Base-by-base conservation (phyloP, 768 basidiomycete genomes). In the Solioccasus polychromus region DNA sequence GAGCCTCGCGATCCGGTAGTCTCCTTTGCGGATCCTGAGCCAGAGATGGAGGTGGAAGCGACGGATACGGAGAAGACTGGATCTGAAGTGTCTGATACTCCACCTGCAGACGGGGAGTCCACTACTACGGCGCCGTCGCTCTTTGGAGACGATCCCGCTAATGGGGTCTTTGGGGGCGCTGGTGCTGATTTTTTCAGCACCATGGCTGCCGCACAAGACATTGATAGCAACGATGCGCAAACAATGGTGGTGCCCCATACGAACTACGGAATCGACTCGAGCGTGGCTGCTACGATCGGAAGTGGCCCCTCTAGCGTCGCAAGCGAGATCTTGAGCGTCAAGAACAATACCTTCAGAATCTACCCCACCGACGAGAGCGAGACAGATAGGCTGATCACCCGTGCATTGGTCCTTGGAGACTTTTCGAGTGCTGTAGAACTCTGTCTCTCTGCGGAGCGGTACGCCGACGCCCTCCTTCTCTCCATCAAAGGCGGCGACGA, bases 231-330 rank as follows among this genome's bases (percentile, higher is more conserved):
- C 31, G 63, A 68, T 28, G 17, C 49, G 3, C 62, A 36, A n/a
- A 45, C 59, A 5, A 74, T 90, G 42, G 65, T 73, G 25, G 77
- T 93, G 5, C 92, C 92, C 0, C 92, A 92, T 53, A 82, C 77
- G 39, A 88, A 83, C 55, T 87, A 90, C 47, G 79, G 78, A 4
- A 65, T 85, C 25, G 92, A 92, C 59, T 94, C 93, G 0, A 92
- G 90, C 2, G 92, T 94, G 12, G 95, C 94, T 17, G 95, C 95
- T 0, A 99, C 95, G 0, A 77, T 90, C 22, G 95, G 95, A n/a
- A 93, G 91, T 2, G 76, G 91, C 2, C 83, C 92, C 3, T 90
- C 91, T 0, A 92, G 90, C 7, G 76, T 88, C 28, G 78, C 82
- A 0, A 86, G 59, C 44, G 59, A 63, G 38, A 51, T 39, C 39